Evolutionary conservation across 1,284 basidiomycete genomes (phyloP), one percentile per base, ranked within the genome.

Genomic region (Vanrija humicola): DNA sequence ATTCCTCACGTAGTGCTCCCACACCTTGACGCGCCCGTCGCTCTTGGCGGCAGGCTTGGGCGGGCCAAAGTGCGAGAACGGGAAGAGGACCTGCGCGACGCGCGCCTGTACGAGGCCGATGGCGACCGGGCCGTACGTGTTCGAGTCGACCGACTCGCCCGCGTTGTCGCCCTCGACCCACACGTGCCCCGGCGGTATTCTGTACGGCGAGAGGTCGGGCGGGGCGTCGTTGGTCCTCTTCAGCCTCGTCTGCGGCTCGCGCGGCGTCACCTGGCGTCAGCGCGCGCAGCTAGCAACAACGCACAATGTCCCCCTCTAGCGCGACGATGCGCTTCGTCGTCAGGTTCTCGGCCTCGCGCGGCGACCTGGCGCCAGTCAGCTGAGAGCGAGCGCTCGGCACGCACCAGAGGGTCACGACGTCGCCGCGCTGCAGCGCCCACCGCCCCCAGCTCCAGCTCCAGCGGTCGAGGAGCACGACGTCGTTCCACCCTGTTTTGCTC

Each of bases 141-240:
- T 78, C 21, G 75, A 77, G 63, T 82, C 81, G 34, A 74, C 49
- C 3, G 77, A 75, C 38, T 77, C 47, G 54, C 74, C 78, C 26
- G 67, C 70, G 29, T 79, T 79, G 67, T 82, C 81, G 14, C 81
- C 81, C 66, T 82, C 81, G 46, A 82, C 73, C 81, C 81, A 82
- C 42, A 76, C 79, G 57, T 77, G 73, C 14, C 78, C 78, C 9
- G 70, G 66, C 1, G 75, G 77, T 47, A 78, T 72, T 26, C 71
- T 52, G 5, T 79, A 64, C 0, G 73, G 68, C 12, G 63, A 65
- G 43, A 75, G 72, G 38, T 69, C 56, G 23, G 68, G 72, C 1
- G 77, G 76, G 0, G 73, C 70, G 1, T 12, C 9, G 34, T 15
- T 15, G 2, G 34, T 15, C 34, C 34, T 12, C 34, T 5, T 34